Evolutionary conservation across 331 rosid species (phyloP), one percentile per base, ranked within the genome.

Genomic region (Pyrus hybrid): DNA sequence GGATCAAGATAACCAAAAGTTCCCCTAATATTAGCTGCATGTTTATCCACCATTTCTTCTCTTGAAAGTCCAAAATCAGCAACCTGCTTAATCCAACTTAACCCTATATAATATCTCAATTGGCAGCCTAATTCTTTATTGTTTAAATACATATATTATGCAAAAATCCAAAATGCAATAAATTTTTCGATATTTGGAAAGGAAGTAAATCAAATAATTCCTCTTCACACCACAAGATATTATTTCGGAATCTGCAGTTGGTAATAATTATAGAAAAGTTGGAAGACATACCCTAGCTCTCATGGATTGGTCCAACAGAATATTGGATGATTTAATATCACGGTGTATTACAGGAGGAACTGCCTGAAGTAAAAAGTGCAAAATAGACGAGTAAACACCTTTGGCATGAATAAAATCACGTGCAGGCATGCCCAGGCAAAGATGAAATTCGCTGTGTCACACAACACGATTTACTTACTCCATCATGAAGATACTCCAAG

Each of bases 1-100:
- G 99, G 99, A 72, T 95, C 99, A 49, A 95, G 93, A 82, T 95
- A 95, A n/a, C 99, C 99, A 35, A 89, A 95, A 75, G 98, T 95
- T 14, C 99, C 99, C 49, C 93, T 86, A 29, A 95, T 76, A 64
- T 87, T 80, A 54, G 92, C 95, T 5, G 90, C 99, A 30, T 92
- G 96, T 76, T 74, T 88, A 68, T 90, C 96, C 73, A 89, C 96
- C 96, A 84, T 89, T 84, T 95, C 99, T 80, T 92, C 99, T 86
- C 99, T 85, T 29, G 99, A 95, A 66, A 95, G 97, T 76, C 99
- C 99, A 76, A 95, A 92, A 83, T 95, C 99, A 32, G 99, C 97
- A 22, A 95, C 99, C 99, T 95, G 86, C 71, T 77, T 66, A 80
- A 83, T 73, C 69, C 80, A 76, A 51, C 70, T 57, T 69, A 56